These are phyloP conservation scores for Pythium pectinolyticum DNA, from an alignment of 352 stramenopile species.

Conservation along the genomic window DNA sequence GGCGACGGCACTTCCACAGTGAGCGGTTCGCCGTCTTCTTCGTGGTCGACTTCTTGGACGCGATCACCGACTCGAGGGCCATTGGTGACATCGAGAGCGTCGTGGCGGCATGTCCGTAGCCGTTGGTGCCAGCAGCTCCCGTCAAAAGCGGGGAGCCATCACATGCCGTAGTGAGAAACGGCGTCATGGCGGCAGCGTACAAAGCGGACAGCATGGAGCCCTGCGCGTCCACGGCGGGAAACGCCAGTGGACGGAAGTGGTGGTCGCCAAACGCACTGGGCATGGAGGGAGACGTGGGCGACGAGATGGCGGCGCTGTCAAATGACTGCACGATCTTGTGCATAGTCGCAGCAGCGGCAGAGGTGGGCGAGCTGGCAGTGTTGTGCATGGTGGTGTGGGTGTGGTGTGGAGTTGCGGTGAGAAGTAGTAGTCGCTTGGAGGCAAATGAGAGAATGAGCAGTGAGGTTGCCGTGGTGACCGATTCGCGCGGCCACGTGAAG, in stretches of 20 bases:
- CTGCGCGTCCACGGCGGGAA: not conserved
- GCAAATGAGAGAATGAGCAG: slow-evolving; percentile 1
- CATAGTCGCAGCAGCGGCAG: not conserved
- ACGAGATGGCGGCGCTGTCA: not conserved
- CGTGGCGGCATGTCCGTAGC: too few relatives aligned
- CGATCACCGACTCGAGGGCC: slow-evolving; percentile 4
- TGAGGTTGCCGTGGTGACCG: not conserved
- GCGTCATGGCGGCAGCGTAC: not conserved
- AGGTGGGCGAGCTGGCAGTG: not conserved
- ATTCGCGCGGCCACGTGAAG: not conserved
- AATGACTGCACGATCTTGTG: slow-evolving; percentile 7
- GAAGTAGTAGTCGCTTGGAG: slow-evolving; percentile 1
- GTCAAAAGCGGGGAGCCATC: too few relatives aligned
- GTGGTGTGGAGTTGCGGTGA: not conserved
- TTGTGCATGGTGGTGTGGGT: not conserved
- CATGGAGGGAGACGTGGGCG: slow-evolving; percentile 1
- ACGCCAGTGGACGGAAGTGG: too few relatives aligned
- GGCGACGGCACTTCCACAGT: slow-evolving; percentile 26
- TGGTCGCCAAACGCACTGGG: not conserved
- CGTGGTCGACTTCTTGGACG: slow-evolving; percentile 25
- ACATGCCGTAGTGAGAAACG: not conserved
- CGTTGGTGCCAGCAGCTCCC: too few relatives aligned
- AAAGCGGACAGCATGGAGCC: not conserved
- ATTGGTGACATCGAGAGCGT: not conserved
- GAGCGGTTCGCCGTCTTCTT: slow-evolving; percentile 12